Evolutionary conservation across 2,329 filamentous ascomycete species (phyloP), one percentile per base, ranked within the genome.

Genomic region (Trichoderma oligosporum): DNA sequence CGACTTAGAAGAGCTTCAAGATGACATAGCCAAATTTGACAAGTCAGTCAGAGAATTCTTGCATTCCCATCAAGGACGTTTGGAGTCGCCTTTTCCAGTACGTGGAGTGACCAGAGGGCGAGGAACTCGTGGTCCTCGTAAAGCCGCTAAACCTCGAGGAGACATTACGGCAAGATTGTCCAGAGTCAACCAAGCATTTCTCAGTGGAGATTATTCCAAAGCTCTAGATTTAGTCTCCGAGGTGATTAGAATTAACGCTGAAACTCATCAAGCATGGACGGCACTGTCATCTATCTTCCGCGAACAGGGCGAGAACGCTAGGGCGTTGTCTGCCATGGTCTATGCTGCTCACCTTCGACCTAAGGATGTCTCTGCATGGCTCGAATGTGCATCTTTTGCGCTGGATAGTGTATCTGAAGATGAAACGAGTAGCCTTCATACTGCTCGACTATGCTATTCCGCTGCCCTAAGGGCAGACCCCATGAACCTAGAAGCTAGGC

Each of bases 131-230:
- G 80, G 80, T 6, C 80, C 80, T 24, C 75, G 81, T 16, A 83
- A 85, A 67, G 80, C 83, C 22, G 84, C 82, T 7, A 86, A 89
- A 67, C 86, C 85, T 14, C 82, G 85, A 42, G 83, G 80, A 38
- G 85, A 91, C 63, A 89, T 91, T 69, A 89, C 86, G 65, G 76
- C 82, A 38, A 77, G 86, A 39, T 78, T 91, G 47, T 79, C 81
- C 45, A 77, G 82, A 65, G 88, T 89, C 3, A 88, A 85, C 58
- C 78, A 85, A 59, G 82, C 84, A 4, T 91, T 86, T 66, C 77
- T 90, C 58, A 76, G 80, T 8, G 77, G 80, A 24, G 78, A 86
- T 18, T 84, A 86, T 61, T 77, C 82, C 4, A 74, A 78, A 38
- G 85, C 87, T 4, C 73, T 84, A 33, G 77, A 79, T 14, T 74